phyloP scores from a whole-genome alignment of 345 rosid species.

The Moricandia moricandioides region DNA sequence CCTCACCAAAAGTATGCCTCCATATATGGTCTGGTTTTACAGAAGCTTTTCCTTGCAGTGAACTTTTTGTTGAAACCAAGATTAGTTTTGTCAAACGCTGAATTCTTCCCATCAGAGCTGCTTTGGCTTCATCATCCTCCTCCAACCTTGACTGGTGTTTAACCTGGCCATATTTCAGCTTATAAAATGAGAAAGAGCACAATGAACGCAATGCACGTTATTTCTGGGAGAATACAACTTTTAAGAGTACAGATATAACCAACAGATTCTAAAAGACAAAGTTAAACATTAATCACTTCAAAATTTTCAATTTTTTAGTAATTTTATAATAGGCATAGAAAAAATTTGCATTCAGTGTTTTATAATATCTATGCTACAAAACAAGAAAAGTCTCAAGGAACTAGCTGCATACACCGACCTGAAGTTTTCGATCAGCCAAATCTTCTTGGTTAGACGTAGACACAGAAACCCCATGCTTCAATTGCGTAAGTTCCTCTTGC shows the following conservation, averaged over 20 bases:
- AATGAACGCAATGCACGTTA: neutral
- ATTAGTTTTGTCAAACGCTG: slow-evolving; percentile 95
- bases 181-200: slow-evolving; percentile 14
- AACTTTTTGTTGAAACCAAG: slow-evolving; percentile 92
- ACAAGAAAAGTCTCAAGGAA: slow-evolving; percentile 13
- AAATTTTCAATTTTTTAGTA: neutral
- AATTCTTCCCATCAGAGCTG: slow-evolving; percentile 98
- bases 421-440: slow-evolving; percentile 65
- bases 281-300: neutral
- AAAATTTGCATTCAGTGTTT: neutral
- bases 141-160: slow-evolving; percentile 95
- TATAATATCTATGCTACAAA: neutral
- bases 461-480: slow-evolving; percentile 59
- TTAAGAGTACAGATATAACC: slow-evolving; percentile 3
- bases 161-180: slow-evolving; percentile 94
- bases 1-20: slow-evolving; percentile 71
- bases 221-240: slow-evolving; percentile 11
- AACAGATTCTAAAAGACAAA: slow-evolving; percentile 3
- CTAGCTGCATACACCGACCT: slow-evolving; percentile 51
- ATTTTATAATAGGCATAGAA: neutral
- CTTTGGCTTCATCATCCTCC: slow-evolving; percentile 99
- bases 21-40: slow-evolving; percentile 67
- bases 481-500: slow-evolving; percentile 83
- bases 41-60: slow-evolving; percentile 59
- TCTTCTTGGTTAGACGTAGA: slow-evolving; percentile 81